These are phyloP conservation scores for Kodamaea arcana DNA, from an alignment of 1,139 yeast genomes.

Conservation along the genomic window DNA sequence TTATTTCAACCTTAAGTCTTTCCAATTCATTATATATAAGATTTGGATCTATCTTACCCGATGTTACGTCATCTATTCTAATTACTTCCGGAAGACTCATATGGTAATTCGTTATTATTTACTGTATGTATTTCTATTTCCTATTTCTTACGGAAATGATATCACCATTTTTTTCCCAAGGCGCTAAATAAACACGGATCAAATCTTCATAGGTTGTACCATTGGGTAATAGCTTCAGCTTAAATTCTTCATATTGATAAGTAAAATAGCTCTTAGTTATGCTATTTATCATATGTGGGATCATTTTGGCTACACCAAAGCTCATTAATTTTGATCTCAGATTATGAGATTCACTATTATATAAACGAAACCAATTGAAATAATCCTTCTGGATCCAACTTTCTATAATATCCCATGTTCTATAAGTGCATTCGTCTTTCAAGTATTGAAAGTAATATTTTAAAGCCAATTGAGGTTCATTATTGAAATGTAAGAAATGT, in stretches of 20 bases:
- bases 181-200: constrained; percentile 14
- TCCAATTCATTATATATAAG: constrained; percentile 39
- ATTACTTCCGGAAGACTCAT: constrained; percentile 32
- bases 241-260: constrained; percentile 19
- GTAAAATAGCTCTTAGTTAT: constrained; percentile 37
- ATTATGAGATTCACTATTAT: constrained; percentile 27
- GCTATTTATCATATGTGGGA: constrained; percentile 25
- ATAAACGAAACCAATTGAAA: constrained; percentile 37
- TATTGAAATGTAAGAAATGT: constrained; percentile 46
- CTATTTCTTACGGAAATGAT: constrained; percentile 20
- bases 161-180: constrained; percentile 27
- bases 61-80: constrained; percentile 45
- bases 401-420: constrained; percentile 20
- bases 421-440: constrained; percentile 10
- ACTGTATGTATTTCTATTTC: no score
- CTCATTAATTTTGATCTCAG: constrained; percentile 36
- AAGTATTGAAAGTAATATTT: constrained; percentile 27
- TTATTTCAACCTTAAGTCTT: constrained; percentile 40
- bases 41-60: constrained; percentile 39
- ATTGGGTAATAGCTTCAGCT: constrained; percentile 23
- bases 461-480: constrained; percentile 34
- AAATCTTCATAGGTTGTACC: constrained; percentile 22
- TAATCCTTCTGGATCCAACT: constrained; percentile 41
- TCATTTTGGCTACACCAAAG: constrained; percentile 33
- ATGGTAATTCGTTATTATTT: neutral